Evolutionary conservation across 2,329 filamentous ascomycete species (phyloP).

Genomic region (Ampelomyces quisqualis): DNA sequence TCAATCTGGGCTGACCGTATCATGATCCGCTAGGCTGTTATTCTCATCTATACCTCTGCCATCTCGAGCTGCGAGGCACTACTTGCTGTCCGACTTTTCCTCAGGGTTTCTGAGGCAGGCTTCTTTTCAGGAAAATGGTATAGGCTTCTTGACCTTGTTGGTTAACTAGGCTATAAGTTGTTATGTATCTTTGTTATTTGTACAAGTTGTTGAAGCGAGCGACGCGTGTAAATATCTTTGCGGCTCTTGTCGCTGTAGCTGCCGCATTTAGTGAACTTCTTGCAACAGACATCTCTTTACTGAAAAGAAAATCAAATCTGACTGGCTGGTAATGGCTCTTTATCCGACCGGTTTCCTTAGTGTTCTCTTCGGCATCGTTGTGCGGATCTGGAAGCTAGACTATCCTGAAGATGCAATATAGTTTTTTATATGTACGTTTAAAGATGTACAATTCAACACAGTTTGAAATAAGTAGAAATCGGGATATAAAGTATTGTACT

Average conservation of each 20-base stretch:
- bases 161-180: constrained; percentile 66
- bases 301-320: constrained; percentile 59
- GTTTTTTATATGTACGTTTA: too few species aligned
- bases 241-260: constrained; percentile 74
- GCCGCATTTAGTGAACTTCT: constrained; percentile 74
- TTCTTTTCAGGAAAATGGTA: constrained; percentile 49
- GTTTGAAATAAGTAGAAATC: constrained; percentile 31
- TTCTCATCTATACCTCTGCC: constrained; percentile 68
- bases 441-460: too few species aligned
- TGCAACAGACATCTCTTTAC: constrained; percentile 67
- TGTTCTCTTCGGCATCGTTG: constrained; percentile 63
- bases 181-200: constrained; percentile 80
- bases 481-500: too few species aligned
- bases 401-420: constrained; percentile 70
- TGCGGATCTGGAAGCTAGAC: constrained; percentile 75
- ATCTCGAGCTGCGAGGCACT: constrained; percentile 62
- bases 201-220: constrained; percentile 76
- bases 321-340: constrained; percentile 45
- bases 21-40: constrained; percentile 70
- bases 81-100: constrained; percentile 51
- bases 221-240: constrained; percentile 73
- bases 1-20: constrained; percentile 51
- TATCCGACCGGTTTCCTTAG: constrained; percentile 67
- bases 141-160: too few species aligned
- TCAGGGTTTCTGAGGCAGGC: constrained; percentile 70